Evolutionary conservation across 768 basidiomycete genomes (phyloP), one percentile per base, ranked within the genome.

Genomic region (Termitomyces sp.): DNA sequence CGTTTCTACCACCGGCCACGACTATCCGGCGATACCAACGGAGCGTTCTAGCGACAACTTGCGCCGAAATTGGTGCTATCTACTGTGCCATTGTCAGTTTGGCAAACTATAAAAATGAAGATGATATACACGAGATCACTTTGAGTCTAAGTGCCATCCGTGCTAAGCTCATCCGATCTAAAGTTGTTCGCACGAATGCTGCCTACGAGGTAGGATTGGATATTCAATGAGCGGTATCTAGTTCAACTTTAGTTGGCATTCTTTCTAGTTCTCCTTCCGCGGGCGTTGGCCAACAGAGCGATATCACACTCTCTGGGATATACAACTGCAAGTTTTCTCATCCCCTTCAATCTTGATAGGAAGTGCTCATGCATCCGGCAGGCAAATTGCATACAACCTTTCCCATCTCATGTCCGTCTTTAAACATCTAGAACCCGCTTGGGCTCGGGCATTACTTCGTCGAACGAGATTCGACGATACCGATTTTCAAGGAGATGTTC

Each of bases 271-370:
- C 68, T 92, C 91, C 0, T 70, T 94, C 24, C 72, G 84, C 54
- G 93, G 92, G 0, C 75, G 78, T 62, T 94, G 91, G 93, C 93
- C 93, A 1, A 81, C 82, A n/a, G 74, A 88, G 57, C 74, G 93
- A 59, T 93, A 93, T 68, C 83, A 87, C 39, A 82, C 75, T 37
- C 80, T 91, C 34, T 70, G 86, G 61, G 83, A 89, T 24, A 66
- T 89, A 7, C 89, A 91, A 63, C 66, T 86, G 90, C 90, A 63
- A 53, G 83, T 39, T 45, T 27, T 33, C 18, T 12, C 12, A 22
- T 59, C 3, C 12, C 16, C 39, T 52, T 16, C 12, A 31, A 45
- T 30, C 18, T 50, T 12, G 56, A 18, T 56, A 33, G 30, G 20
- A 20, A 31, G 2, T 8, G 15, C 31, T 51, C 44, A 20, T 34